These are phyloP conservation scores for Calcarisporium arbuscula DNA, from an alignment of 2,329 filamentous ascomycete species.

Conservation along the genomic window DNA sequence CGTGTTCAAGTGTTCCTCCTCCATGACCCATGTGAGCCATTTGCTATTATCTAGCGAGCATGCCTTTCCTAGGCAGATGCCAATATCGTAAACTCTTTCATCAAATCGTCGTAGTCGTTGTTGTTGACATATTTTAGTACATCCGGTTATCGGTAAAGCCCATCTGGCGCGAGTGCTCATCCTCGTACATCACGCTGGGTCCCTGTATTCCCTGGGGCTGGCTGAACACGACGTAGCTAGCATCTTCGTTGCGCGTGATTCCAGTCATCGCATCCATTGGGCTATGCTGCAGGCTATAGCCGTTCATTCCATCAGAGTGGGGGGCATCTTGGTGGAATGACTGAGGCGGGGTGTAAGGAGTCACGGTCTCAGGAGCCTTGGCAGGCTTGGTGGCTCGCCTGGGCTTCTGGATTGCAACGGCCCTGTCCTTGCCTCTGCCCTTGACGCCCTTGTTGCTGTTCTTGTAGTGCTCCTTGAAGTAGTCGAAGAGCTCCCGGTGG, in stretches of 20 bases:
- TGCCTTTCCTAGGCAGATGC: too few species aligned
- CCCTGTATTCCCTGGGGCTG: conserved; percentile 22
- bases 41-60: too few species aligned
- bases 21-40: too few species aligned
- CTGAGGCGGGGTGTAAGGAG: conserved; percentile 18
- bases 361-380: conserved; percentile 5
- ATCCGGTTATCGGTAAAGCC: conserved; percentile 37
- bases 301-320: conserved; percentile 20
- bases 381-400: conserved; percentile 16
- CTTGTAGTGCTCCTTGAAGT: conserved; percentile 86
- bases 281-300: conserved; percentile 25
- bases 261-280: conserved; percentile 19
- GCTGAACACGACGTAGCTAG: conserved; percentile 39
- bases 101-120: conserved; percentile 12
- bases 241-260: conserved; percentile 24
- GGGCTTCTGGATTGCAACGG: conserved; percentile 39
- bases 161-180: conserved; percentile 34
- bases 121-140: conserved; percentile 24
- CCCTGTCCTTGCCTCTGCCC: conserved; percentile 80
- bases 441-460: conserved; percentile 99
- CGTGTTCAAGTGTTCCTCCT: too few species aligned
- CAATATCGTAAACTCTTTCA: conserved; percentile 1
- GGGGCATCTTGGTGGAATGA: conserved; percentile 22
- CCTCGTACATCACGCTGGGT: conserved; percentile 39
- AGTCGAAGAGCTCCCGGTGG: conserved; percentile 74